Percentiles rank a stretch among this genome's conserved stretches.
These are phyloP conservation scores for Pseudocercospora cruenta DNA, from an alignment of 2,329 filamentous ascomycete genomes.

Conservation along the genomic window DNA sequence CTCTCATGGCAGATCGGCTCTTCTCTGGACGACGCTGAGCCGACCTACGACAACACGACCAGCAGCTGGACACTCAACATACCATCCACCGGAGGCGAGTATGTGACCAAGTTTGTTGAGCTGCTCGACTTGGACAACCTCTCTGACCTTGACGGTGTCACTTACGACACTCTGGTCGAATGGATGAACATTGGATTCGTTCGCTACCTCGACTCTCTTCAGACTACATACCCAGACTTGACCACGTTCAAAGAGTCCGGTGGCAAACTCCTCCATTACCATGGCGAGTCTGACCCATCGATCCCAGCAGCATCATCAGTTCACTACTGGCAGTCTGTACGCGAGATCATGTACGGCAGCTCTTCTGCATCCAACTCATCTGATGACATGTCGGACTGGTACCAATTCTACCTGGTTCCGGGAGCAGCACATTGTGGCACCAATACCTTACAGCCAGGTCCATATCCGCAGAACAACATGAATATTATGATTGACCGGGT, in stretches of 20 bases:
- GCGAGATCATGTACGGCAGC: constrained; percentile 54
- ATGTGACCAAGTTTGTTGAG: constrained; percentile 49
- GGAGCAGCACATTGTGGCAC: constrained; percentile 57
- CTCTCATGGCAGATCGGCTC: constrained; percentile 43
- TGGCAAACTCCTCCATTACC: constrained; percentile 62
- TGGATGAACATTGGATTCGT: constrained; percentile 57
- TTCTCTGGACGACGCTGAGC: constrained; percentile 40
- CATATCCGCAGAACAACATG: constrained; percentile 52
- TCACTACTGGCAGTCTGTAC: constrained; percentile 60
- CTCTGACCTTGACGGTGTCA: constrained; percentile 51
- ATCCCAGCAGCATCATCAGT: constrained; percentile 59
- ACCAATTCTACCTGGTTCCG: constrained; percentile 59
- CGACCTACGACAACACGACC: constrained; percentile 42
- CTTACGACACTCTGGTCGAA: constrained; percentile 59
- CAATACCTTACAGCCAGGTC: constrained; percentile 47
- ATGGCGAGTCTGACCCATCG: constrained; percentile 59
- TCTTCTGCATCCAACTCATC: constrained; percentile 44
- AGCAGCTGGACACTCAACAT: constrained; percentile 41
- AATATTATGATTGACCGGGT: constrained; percentile 57
- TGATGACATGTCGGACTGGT: constrained; percentile 54
- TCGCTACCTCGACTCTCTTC: constrained; percentile 55
- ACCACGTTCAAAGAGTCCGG: constrained; percentile 54
- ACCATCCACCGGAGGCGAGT: constrained; percentile 44
- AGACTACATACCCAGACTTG: constrained; percentile 60
- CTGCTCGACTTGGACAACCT: constrained; percentile 48